A percentile compares a stretch with the other conserved stretches of the same genome.
These are phyloP conservation scores for Dryas drummondii DNA, from an alignment of 306 rosid genomes.

Conservation along the genomic window DNA sequence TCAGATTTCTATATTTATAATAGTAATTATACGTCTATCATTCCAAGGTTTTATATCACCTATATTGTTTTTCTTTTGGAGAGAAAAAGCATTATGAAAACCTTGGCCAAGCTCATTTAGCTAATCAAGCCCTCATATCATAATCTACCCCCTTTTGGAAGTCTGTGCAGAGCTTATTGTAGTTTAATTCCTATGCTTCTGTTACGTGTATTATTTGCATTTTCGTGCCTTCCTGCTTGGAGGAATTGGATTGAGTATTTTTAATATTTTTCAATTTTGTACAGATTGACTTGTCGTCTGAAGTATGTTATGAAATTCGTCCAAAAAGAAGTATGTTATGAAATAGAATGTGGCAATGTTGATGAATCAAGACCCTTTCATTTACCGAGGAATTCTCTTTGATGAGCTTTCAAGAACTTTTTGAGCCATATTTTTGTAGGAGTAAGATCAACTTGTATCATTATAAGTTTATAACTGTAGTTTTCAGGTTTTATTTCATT, in stretches of 20 bases:
- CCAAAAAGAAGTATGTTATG: background rate
- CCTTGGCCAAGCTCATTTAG: background rate
- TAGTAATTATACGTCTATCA: background rate
- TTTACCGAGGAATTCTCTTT: background rate
- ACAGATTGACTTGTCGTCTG: background rate
- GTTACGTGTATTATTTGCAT: background rate
- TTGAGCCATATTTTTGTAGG: background rate
- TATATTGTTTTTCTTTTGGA: background rate
- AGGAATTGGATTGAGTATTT: background rate
- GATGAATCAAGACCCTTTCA: conserved; percentile 9
- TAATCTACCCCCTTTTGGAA: background rate
- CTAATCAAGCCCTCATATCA: background rate
- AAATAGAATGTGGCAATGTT: conserved; percentile 3
- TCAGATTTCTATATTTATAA: background rate
- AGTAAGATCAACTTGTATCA: background rate
- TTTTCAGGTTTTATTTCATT: background rate
- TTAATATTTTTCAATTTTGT: background rate
- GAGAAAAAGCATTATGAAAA: background rate
- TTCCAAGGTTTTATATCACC: background rate
- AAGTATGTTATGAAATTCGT: background rate
- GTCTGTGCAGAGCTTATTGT: background rate
- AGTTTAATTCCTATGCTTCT: background rate
- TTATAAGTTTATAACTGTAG: background rate
- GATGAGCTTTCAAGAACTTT: conserved; percentile 5
- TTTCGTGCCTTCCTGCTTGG: background rate